Base-by-base conservation (phyloP, 208 protist genomes). In the Leptomonas seymouri region DNA sequence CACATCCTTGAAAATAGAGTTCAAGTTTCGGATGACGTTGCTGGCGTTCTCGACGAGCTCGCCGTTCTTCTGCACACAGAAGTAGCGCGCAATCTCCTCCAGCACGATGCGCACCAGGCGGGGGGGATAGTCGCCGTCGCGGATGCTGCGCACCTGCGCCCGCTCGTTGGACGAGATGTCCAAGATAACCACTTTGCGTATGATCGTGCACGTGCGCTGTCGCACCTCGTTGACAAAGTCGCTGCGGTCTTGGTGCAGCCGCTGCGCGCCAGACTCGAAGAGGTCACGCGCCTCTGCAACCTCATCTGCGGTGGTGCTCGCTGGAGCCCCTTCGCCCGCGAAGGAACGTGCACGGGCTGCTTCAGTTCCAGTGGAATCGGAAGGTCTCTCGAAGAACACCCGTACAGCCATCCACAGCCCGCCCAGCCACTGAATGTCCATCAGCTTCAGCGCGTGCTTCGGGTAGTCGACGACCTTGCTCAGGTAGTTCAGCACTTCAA, bases 11-110 rank as follows among this genome's bases (percentile, higher is more conserved):
- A 93, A 89, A 21, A 97, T 83, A 2, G 50, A 45, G 58, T 95
- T 86, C 34, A 97, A 50, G 64, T 97, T 97, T 39, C 80, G 76
- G 53, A 95, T 84, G 41, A 93, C 69, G 72, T 93, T 93, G 45
- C 54, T 62, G 20, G 89, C 88, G 20, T 84, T 78, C 25, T 76
- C 72, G 20, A 58, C 48, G 7, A 80, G 53, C 53, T 78, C 81
- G 49, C 67, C 69, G 42, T 76, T 77, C 34, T 75, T 67, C 50
- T 70, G 70, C 44, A 82, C 80, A 21, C 79, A 82, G 65, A 95
- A 93, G 60, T 90, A 69, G 5, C 79, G 76, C 16, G 71, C 75
- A 27, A 92, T 80, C 64, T 90, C 86, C 73, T 97, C 92, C 28
- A 95, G 63, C 23, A 92, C 80, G 61, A 94, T 76, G 12, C 82